phyloP scores from a whole-genome alignment of 176 grass and related monocot species.

The Avena eriantha region DNA sequence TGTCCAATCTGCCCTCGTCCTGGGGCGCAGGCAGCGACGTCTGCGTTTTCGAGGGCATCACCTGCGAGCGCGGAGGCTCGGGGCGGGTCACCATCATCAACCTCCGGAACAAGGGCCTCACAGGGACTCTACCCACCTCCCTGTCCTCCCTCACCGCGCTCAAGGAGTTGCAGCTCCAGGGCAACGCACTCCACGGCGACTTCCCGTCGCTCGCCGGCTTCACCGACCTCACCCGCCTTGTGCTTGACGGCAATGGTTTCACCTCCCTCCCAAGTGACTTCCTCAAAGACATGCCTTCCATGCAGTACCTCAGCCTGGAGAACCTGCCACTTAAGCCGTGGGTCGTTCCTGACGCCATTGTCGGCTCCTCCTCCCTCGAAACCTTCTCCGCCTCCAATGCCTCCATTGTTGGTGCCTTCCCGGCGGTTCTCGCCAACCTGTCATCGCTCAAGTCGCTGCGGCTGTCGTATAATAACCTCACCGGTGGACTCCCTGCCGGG shows the following conservation, averaged over 20 bases:
- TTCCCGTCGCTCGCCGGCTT: slow-evolving; percentile 62
- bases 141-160: slow-evolving; percentile 63
- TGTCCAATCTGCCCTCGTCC: slow-evolving; percentile 48
- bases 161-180: slow-evolving; percentile 65
- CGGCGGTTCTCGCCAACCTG: slow-evolving; percentile 57
- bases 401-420: slow-evolving; percentile 56
- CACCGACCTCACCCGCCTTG: slow-evolving; percentile 51
- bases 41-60: slow-evolving; percentile 50
- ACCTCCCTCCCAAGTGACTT: slow-evolving; percentile 61
- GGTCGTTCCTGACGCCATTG: slow-evolving; percentile 51
- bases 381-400: slow-evolving; percentile 66
- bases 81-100: slow-evolving; percentile 66
- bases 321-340: slow-evolving; percentile 61
- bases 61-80: slow-evolving; percentile 52
- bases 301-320: slow-evolving; percentile 55
- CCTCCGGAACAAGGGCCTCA: slow-evolving; percentile 46
- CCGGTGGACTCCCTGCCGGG: slow-evolving; percentile 53
- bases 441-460: slow-evolving; percentile 51
- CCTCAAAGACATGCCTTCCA: slow-evolving; percentile 52
- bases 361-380: slow-evolving; percentile 39
- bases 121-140: slow-evolving; percentile 59
- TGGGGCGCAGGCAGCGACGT: slow-evolving; percentile 51
- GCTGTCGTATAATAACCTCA: slow-evolving; percentile 76
- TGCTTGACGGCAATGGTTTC: slow-evolving; percentile 67
- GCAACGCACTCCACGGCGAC: slow-evolving; percentile 54